Base-by-base conservation (phyloP, 352 stramenopile species). In the Globisporangium paddicum region DNA sequence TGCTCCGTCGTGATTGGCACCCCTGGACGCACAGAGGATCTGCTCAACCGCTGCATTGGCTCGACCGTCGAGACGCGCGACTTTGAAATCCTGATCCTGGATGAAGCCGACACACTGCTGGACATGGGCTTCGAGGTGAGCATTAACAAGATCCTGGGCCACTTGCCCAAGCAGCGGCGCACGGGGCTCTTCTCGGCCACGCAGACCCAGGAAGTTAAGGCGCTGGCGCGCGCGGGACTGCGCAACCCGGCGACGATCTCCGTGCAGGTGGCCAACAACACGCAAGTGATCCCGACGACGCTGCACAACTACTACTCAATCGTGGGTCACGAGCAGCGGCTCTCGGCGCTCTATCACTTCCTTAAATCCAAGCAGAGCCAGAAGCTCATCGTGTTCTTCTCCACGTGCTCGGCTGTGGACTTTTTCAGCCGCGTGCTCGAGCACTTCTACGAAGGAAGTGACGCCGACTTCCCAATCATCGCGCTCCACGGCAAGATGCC, bases 101-200 rank as follows among this genome's bases (percentile, higher is more conserved):
- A 99, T 72, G 97, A 99, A 72, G 97, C 96, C n/a, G 98, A 99
- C 67, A 98, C 96, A 23, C 66, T 99, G 37, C 80, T 99, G 37
- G 96, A 98, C 72, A 98, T 99, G 82, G 96, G 96, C 58, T 99
- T 99, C 64, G 89, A 98, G 65, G 83, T 96, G 13, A 96, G 93
- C 48, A 84, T 99, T 32, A 97, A 93, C 59, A 93, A 85, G 55
- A 99, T 99, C 62, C 77, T 99, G 37, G 78, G 72, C 8, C 82
- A 93, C 26, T 58, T 99, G 26, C 98, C 97, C 3, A 98, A 98
- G 82, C 98, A 99, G 82, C 85, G 97, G 55, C 79, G 97, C 46
- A 99, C 97, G 1, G 97, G 81, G 0, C 66, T 97, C 11, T 96
- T 97, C 66, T 96, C 84, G 7, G 89, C 91, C 21, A 97, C 88